These are phyloP conservation scores for Sugiyamaella novakii DNA, from an alignment of 1,139 yeast species.

Conservation along the genomic window DNA sequence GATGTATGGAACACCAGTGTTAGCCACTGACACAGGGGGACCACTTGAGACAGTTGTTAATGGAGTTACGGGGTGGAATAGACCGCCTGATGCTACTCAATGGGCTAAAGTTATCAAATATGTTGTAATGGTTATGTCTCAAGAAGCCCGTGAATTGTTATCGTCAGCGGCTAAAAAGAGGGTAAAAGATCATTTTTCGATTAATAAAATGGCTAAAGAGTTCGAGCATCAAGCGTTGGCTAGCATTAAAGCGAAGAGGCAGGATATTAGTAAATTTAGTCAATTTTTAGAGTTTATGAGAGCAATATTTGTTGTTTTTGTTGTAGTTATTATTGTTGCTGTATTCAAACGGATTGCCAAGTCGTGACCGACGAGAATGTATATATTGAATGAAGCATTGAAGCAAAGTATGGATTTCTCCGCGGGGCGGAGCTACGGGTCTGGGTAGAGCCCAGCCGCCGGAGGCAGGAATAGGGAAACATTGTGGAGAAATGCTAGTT, in stretches of 20 bases:
- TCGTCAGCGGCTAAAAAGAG: slow-evolving; percentile 55
- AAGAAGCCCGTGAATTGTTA: slow-evolving; percentile 43
- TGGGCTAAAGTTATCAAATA: slow-evolving; percentile 68
- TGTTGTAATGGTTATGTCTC: slow-evolving; percentile 43
- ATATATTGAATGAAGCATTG: too few species aligned
- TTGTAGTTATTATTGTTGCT: slow-evolving; percentile 14
- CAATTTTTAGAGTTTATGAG: slow-evolving; percentile 14
- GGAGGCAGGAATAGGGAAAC: slow-evolving; percentile 3
- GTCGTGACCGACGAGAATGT: too few species aligned
- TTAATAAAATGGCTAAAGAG: slow-evolving; percentile 60
- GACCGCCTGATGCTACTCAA: slow-evolving; percentile 52
- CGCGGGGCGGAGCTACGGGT: not conserved
- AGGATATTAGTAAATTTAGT: slow-evolving; percentile 24
- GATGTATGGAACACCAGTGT: slow-evolving; percentile 78
- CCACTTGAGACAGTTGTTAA: slow-evolving; percentile 78
- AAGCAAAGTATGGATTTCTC: not conserved
- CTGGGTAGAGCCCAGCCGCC: slow-evolving; percentile 1
- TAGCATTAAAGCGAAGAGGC: slow-evolving; percentile 24
- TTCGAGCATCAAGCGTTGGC: slow-evolving; percentile 44
- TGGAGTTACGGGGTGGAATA: slow-evolving; percentile 76
- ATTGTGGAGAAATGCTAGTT: slow-evolving; percentile 9
- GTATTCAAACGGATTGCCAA: slow-evolving; percentile 3
- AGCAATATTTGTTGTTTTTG: slow-evolving; percentile 14
- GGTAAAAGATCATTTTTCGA: slow-evolving; percentile 58
- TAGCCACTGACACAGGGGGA: slow-evolving; percentile 90